These are phyloP conservation scores for Solanum bulbocastanum DNA, from an alignment of 257 asterid species.

Conservation along the genomic window DNA sequence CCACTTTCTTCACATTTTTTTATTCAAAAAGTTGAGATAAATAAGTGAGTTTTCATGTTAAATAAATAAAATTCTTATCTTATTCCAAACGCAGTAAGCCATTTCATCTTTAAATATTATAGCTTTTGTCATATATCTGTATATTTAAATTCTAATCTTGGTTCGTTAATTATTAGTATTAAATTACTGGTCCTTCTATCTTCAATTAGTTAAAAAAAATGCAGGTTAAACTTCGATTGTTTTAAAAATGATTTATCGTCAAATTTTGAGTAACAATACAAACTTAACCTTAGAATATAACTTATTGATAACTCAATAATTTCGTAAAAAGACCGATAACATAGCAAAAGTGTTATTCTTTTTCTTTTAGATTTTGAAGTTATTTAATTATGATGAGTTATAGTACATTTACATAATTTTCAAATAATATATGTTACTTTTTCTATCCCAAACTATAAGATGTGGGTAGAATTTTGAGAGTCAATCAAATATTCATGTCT, in stretches of 20 bases:
- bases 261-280: background rate
- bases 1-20: constrained; percentile 2
- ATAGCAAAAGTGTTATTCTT: background rate
- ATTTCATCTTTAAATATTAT: background rate
- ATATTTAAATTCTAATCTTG: background rate
- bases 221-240: background rate
- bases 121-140: background rate
- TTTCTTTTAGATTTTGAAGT: too few species aligned
- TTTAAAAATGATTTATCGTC: background rate
- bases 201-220: background rate
- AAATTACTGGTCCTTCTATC: background rate
- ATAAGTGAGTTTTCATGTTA: background rate
- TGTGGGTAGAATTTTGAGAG: too few species aligned
- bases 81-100: background rate
- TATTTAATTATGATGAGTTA: too few species aligned
- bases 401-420: too few species aligned
- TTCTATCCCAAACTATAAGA: too few species aligned
- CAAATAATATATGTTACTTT: too few species aligned
- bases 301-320: background rate
- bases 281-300: background rate
- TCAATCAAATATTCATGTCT: too few species aligned
- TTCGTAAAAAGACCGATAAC: background rate
- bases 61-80: background rate
- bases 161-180: background rate
- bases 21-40: background rate